A percentile compares a stretch with the other conserved stretches of the same genome.
Evolutionary conservation across 305 asterid genomes (phyloP).

Genomic region (Lippia alba): DNA sequence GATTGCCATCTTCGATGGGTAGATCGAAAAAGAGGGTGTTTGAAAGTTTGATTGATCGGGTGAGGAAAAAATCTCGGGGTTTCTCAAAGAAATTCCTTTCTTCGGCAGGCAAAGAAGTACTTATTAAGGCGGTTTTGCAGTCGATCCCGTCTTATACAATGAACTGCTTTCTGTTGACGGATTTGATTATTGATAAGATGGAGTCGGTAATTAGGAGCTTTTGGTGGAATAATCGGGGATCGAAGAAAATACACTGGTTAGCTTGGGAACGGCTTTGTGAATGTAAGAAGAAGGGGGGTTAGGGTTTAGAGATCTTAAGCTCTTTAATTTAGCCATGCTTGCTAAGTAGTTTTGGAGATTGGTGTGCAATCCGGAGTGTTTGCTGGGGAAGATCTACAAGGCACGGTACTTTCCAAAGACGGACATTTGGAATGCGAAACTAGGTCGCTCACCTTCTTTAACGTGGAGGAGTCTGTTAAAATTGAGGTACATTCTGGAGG

Average conservation of each 20-base stretch:
- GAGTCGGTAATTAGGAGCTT: background rate
- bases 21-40: background rate
- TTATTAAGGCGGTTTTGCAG: background rate
- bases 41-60: background rate
- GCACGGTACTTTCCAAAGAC: background rate
- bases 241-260: background rate
- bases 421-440: background rate
- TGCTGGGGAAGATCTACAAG: background rate
- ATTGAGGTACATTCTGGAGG: background rate
- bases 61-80: background rate
- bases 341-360: background rate
- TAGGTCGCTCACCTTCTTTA: background rate
- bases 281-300: background rate
- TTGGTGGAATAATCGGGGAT: background rate
- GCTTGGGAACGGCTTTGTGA: background rate
- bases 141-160: background rate
- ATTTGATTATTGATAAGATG: background rate
- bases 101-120: background rate
- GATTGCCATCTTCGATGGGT: background rate
- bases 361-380: background rate
- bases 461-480: background rate
- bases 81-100: background rate
- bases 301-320: background rate
- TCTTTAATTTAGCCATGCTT: background rate
- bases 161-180: background rate